Evolutionary conservation across 768 basidiomycete genomes (phyloP), one percentile per base, ranked within the genome.

Genomic region (Trametes villosa): DNA sequence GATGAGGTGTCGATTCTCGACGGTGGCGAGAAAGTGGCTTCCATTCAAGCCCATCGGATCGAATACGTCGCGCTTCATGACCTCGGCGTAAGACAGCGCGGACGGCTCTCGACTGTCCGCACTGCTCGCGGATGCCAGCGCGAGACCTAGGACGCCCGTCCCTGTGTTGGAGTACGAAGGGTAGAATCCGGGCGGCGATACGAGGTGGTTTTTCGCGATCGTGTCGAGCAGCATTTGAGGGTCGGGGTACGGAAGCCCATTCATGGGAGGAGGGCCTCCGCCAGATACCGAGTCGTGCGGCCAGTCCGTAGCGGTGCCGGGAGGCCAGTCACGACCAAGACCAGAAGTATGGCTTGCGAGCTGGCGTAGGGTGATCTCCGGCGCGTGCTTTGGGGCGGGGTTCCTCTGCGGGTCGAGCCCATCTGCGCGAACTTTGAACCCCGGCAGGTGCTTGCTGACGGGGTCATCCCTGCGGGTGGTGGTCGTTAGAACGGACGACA

Each of bases 21-120:
- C 68, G 0, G 81, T 79, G 5, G 73, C 63, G 18, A 75, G 70
- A 64, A 79, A 84, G 52, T 78, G 78, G 60, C 76, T 79, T 46
- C 75, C 75, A 53, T 79, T 81, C 55, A 82, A 48, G 3, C 75
- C 74, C 48, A 85, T 63, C 2, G 80, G 81, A 4, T 65, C 72
- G 67, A 84, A 83, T 20, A 85, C 75, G 59, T 85, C 82, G 38
- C 77, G 72, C 26, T 79, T 66, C n/a, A 85, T 15, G 17, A 84
- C 70, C 11, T 81, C 79, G 12, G 77, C 75, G 60, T 82, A 60
- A 4, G 46, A 40, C 4, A 61, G n/a, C 18, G 48, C 22, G 2
- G 41, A 8, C 11, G n/a, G 18, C 20, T 63, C 22, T 3, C 52
- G 44, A 9, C 42, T 36, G 1, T 63, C 63, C 15, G 41, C 22